These are phyloP conservation scores for Chondrostereum purpureum DNA, from an alignment of 1,284 basidiomycete genomes.

Conservation along the genomic window DNA sequence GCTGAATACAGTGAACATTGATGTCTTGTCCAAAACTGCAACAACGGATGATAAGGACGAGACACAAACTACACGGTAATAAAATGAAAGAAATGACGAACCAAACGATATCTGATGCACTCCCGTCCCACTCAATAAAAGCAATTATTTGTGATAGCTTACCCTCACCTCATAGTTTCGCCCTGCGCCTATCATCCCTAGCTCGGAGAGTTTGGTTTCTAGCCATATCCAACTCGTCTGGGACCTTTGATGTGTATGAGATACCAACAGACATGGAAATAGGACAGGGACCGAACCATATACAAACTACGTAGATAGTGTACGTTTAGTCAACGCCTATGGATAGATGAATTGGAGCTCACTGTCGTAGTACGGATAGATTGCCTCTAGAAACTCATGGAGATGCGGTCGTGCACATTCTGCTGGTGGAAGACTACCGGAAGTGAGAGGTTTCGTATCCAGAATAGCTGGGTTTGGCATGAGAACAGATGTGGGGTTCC, in stretches of 20 bases:
- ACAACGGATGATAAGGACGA: conserved; percentile 3
- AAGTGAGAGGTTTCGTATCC: conserved; percentile 77
- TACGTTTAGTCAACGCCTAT: too few species aligned
- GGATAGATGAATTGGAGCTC: conserved; percentile 13
- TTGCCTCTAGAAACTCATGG: conserved; percentile 75
- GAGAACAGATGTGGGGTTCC: not conserved
- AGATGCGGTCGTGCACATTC: conserved; percentile 80
- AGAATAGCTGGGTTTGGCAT: conserved; percentile 52
- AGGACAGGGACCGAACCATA: conserved; percentile 55
- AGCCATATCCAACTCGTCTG: conserved; percentile 90
- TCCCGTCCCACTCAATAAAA: not conserved
- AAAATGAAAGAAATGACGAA: conserved; percentile 24
- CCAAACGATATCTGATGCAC: conserved; percentile 50
- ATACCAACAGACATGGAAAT: too few species aligned
- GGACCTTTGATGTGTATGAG: conserved; percentile 40
- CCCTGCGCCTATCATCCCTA: conserved; percentile 75
- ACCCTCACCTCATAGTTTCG: conserved; percentile 67
- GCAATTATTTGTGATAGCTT: too few species aligned
- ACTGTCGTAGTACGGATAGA: conserved; percentile 80
- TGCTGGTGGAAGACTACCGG: conserved; percentile 66
- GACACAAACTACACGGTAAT: not conserved
- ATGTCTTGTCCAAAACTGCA: conserved; percentile 75
- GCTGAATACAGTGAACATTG: conserved; percentile 87
- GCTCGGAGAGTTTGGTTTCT: conserved; percentile 84
- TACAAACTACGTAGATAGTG: conserved; percentile 52